Evolutionary conservation across 2,329 filamentous ascomycete genomes (phyloP).

Genomic region (Alternaria dauci): DNA sequence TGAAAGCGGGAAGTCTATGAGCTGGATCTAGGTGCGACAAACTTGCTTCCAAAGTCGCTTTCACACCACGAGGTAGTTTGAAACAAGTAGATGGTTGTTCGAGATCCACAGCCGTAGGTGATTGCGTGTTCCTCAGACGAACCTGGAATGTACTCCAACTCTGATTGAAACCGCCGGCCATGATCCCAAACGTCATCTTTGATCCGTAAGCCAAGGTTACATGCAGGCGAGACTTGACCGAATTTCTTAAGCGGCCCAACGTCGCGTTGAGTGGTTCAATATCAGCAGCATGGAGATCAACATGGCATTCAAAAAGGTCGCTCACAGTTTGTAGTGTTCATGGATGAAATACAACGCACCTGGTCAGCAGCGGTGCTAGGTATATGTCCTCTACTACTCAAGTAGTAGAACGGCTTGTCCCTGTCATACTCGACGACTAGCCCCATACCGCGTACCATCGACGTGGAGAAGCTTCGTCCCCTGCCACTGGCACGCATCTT

Average conservation of each 20-base stretch:
- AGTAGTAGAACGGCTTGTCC: too few species aligned
- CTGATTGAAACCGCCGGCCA: neutral
- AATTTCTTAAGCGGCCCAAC: rapidly evolving
- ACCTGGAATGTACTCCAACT: too few species aligned
- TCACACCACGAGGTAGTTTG: neutral
- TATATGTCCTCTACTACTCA: too few species aligned
- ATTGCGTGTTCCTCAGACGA: too few species aligned
- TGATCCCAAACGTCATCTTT: neutral
- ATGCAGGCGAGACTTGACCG: too few species aligned
- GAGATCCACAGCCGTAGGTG: neutral
- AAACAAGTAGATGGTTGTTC: neutral
- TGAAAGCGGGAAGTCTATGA: neutral
- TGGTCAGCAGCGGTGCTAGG: neutral
- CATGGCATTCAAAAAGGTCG: too few species aligned
- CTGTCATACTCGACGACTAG: neutral
- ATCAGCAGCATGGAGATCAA: rapidly evolving
- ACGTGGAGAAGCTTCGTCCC: neutral
- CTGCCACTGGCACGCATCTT: neutral
- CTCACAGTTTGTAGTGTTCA: too few species aligned
- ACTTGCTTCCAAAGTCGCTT: neutral
- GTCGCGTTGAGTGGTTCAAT: too few species aligned
- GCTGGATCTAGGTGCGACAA: rapidly evolving
- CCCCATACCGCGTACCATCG: neutral
- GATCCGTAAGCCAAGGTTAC: neutral
- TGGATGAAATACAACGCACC: neutral